Base-by-base conservation (phyloP, 73 alveolate species). In the Stentor roeselii region DNA sequence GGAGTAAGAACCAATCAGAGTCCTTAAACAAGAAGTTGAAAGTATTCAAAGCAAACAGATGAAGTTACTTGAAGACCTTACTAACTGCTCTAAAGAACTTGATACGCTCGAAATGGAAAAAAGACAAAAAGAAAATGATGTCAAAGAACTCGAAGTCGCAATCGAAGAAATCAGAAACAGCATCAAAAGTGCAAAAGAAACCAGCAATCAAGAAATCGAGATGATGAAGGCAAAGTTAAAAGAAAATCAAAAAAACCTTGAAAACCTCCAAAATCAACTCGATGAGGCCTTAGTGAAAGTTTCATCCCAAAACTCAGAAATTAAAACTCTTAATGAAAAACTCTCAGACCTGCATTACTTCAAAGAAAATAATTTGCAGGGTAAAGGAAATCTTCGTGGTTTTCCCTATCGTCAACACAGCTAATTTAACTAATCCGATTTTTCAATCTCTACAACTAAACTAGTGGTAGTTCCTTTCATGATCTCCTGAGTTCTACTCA, bases 31-130 rank as follows among this genome's bases (percentile, higher is more conserved):
- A 30, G 80, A 67, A 40, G 80, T 32, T 2, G 34, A 67, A 30
- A 32, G 14, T 1, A 15, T 67, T 21, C 80, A 67, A 67, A 21
- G 14, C 21, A 34, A 67, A 2, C 80, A 67, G 2, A 67, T 67
- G 0, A 32, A n/a, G 37, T 32, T 67, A 1, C 41, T 67, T 30
- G 80, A 67, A 67, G 14, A 27, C 37, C 21, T 67, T 32, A 67
- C 80, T 27, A 67, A 67, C 41, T 67, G 80, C 41, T 27, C 80
- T 21, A 67, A 67, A 67, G 80, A 67, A n/a, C 80, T 67, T 0
- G 80, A 67, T 32, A 21, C 15, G 21, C 34, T 67, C 27, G 41
- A 67, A 32, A 1, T 67, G 37, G n/a, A 21, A 67, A 67, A 67
- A 67, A n/a, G 80, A 67, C 80, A 67, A 67, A 67, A 67, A 34